Evolutionary conservation across 1,284 basidiomycete species (phyloP), one percentile per base, ranked within the genome.

Genomic region (Boletus calvinii): DNA sequence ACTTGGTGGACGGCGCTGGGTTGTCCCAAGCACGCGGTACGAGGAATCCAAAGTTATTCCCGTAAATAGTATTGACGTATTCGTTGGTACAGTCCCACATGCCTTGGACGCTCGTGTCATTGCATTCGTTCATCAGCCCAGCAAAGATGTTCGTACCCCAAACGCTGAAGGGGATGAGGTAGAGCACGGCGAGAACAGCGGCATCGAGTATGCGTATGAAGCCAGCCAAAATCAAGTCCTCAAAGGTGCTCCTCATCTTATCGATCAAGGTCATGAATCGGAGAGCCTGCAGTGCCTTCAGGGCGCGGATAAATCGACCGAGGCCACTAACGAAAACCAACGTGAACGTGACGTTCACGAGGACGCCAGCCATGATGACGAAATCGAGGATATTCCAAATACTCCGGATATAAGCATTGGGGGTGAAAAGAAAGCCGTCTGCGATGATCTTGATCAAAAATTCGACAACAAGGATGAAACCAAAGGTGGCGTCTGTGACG

Each of bases 71-170:
- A 58, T 81, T 85, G 17, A 76, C 68, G 68, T 81, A 98, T 71
- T 97, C 94, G 62, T 84, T 83, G 22, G 83, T 73, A 62, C 96
- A 99, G 31, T 86, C 79, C 8, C 64, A 64, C 31, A 85, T 77
- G 4, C 82, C 87, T 30, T 72, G 61, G 1, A 79, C 83, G 46
- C 66, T 69, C 15, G 53, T 67, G 64, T 98, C 94, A 65, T 93
- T 98, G 76, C 96, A 99, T 42, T 76, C 70, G 68, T 90, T 94
- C 71, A 96, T 84, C 54, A 87, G 74, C 7, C 94, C 94, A 1
- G 86, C 77, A 70, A 98, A 98, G 66, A 98, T 90, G 63, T 96
- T 98, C 54, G 94, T 81, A 6, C 94, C 96, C 95, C 96, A 98
- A 1, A 98, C 87, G 4, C 96, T 95, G 65, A 94, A 98, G 0